Evolutionary conservation across 1,139 yeast species (phyloP), one percentile per base, ranked within the genome.

Genomic region (Saccharomyces hybrid): DNA sequence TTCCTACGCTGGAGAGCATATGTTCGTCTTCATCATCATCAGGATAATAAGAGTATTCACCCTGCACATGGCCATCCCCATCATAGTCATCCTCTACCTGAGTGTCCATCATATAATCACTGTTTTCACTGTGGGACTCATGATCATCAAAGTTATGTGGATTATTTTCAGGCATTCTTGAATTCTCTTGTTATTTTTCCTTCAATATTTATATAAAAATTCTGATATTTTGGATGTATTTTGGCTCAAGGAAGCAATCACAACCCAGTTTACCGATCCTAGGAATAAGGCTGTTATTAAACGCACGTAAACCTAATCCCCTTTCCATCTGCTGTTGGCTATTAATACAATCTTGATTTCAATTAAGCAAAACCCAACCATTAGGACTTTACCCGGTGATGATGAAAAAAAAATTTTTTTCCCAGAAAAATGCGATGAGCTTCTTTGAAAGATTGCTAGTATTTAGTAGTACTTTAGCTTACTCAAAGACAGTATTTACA

Each of bases 21-120:
- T 65, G 69, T 38, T 61, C 66, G 14, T 58, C 61, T 8, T 54
- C 63, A 9, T 60, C 69, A 25, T 64, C 70, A n/a, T 62, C 49
- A 32, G 44, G 44, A 38, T 38, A 38, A 4, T 38, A 38, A 38
- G 44, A 38, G 25, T 38, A 58, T 8, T 58, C 58, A 9, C 54
- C 55, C 5, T 53, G 55, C 5, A 47, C 62, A 16, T 55, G 61
- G 29, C 55, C 62, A 6, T 62, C 61, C 34, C 55, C 62, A 6
- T 62, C 62, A 16, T 55, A 60, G 29, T 54, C 62, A 6, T 62
- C 63, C 46, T 57, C 60, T 34, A 55, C 62, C 4, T 59, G 59
- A 34, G 14, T 48, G 38, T 5, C 48, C 55, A 14, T 48, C 14
- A 50, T 54, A 23, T 54, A 46, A 41, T 50, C 55, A 9, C 52